Evolutionary conservation across 2,329 filamentous ascomycete genomes (phyloP), one percentile per base, ranked within the genome.

Genomic region (Fusarium ambrosium): DNA sequence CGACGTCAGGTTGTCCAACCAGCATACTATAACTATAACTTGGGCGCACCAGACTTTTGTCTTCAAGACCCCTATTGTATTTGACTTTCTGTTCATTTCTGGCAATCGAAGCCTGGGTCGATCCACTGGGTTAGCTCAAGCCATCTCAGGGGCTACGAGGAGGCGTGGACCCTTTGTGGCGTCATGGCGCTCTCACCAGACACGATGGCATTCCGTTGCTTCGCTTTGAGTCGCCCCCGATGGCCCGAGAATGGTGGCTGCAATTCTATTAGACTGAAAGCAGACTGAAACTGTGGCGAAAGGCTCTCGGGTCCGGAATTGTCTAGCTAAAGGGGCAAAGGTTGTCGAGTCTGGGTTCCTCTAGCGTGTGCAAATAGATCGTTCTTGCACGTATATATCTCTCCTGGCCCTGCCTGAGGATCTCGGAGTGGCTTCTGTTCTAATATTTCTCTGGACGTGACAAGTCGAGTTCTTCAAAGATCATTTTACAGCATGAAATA

Each of bases 401-500:
- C 20, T 27, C 36, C 34, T n/a, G 16, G 6, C 22, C 13, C 29
- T n/a, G 9, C 9, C 27, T 5, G 1, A 4, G 9, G 22, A 4
- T 14, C 1, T 3, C 1, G 1, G 22, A 10, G 24, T 36, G 36
- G 6, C 5, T 58, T 9, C 16, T 14, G 5, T 14, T 13, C n/a
- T 29, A 18, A 53, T 29, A 32, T 32, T 61, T 16, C 37, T 37
- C 13, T 39, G 20, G 22, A 4, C 20, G 10, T 29, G 5, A 2
- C 36, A 27, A 6, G 16, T 27, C 24, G 11, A n/a, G 11, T 32
- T 32, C 51, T 20, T 37, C 37, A 34, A 13, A 16, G 8, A 11
- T 11, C 8, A 3, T 7, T 10, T 10, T 6, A 2, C 39, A 62
- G 4, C 2, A 72, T 72, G 70, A 72, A 34, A 36, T 72, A 36